phyloP scores from a whole-genome alignment of 176 grass and related monocot species.

The Poa annua region DNA sequence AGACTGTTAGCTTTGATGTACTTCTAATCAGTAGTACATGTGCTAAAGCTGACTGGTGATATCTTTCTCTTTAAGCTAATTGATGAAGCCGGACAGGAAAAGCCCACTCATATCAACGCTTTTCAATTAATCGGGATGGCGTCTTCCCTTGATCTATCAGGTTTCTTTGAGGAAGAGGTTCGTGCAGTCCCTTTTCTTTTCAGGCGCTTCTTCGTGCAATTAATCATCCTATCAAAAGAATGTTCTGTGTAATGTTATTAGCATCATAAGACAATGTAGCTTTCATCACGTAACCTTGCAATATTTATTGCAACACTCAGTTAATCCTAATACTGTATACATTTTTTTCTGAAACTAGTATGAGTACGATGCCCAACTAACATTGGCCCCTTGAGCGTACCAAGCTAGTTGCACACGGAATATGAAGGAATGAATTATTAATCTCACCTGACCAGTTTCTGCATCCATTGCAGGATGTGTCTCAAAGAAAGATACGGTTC shows the following conservation, averaged over 20 bases:
- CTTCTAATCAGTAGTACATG: conserved; percentile 6
- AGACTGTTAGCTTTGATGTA: neutral
- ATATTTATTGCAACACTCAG: neutral
- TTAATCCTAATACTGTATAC: neutral
- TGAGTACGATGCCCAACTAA: conserved; percentile 17
- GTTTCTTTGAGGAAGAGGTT: conserved; percentile 95
- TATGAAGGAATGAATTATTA: neutral
- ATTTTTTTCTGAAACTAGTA: conserved; percentile 3
- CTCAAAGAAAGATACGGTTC: conserved; percentile 82
- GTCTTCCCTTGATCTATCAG: conserved; percentile 89
- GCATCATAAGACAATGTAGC: neutral
- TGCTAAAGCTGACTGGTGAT: conserved; percentile 31
- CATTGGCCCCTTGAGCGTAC: neutral
- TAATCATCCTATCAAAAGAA: neutral
- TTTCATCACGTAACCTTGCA: neutral
- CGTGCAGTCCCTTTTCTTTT: conserved; percentile 4
- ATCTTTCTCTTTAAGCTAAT: conserved; percentile 57
- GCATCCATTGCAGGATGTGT: conserved; percentile 57
- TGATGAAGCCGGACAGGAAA: conserved; percentile 36
- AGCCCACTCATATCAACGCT: conserved; percentile 66
- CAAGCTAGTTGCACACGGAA: conserved; percentile 12
- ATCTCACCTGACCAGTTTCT: conserved; percentile 26
- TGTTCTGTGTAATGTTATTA: neutral
- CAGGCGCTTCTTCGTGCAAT: neutral
- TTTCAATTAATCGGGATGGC: conserved; percentile 97